These are phyloP conservation scores for Botrytis hyacinthi DNA, from an alignment of 2,329 filamentous ascomycete species.

Conservation along the genomic window DNA sequence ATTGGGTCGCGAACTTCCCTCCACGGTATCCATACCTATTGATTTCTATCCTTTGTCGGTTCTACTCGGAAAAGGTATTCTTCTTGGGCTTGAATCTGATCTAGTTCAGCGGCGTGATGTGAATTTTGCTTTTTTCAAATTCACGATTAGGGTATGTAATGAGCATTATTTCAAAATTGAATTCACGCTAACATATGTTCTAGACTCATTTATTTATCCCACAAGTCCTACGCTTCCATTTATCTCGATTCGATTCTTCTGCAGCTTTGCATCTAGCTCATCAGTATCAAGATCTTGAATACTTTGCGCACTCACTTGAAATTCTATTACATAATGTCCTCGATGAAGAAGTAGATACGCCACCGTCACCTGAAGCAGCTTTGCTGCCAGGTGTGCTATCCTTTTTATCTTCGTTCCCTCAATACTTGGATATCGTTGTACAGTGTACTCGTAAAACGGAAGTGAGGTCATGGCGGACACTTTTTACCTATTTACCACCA, in stretches of 20 bases:
- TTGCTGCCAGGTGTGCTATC: constrained; percentile 63
- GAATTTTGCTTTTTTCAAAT: constrained; percentile 85
- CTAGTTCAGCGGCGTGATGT: constrained; percentile 90
- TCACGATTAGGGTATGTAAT: constrained; percentile 73
- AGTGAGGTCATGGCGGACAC: constrained; percentile 87
- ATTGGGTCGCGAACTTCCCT: constrained; percentile 65
- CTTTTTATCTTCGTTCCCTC: constrained; percentile 68
- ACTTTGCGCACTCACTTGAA: constrained; percentile 91
- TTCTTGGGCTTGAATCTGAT: constrained; percentile 88
- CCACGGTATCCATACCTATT: constrained; percentile 73
- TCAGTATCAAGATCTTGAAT: constrained; percentile 82
- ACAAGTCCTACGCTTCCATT: constrained; percentile 76
- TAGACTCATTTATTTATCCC: constrained; percentile 92
- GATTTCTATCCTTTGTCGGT: constrained; percentile 95
- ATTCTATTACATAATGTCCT: constrained; percentile 89
- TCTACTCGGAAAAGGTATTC: constrained; percentile 82
- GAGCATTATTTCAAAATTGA: background rate
- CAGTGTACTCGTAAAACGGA: constrained; percentile 98
- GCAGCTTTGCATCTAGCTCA: constrained; percentile 80
- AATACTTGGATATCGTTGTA: constrained; percentile 92
- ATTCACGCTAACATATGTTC: constrained; percentile 25
- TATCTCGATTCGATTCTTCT: constrained; percentile 72
- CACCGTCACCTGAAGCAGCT: constrained; percentile 60
- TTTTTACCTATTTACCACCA: constrained; percentile 88
- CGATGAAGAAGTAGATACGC: constrained; percentile 86